A percentile compares a stretch with the other conserved stretches of the same genome.
These are phyloP conservation scores for Alternaria brassicae DNA, from an alignment of 2,329 filamentous ascomycete species.

Conservation along the genomic window DNA sequence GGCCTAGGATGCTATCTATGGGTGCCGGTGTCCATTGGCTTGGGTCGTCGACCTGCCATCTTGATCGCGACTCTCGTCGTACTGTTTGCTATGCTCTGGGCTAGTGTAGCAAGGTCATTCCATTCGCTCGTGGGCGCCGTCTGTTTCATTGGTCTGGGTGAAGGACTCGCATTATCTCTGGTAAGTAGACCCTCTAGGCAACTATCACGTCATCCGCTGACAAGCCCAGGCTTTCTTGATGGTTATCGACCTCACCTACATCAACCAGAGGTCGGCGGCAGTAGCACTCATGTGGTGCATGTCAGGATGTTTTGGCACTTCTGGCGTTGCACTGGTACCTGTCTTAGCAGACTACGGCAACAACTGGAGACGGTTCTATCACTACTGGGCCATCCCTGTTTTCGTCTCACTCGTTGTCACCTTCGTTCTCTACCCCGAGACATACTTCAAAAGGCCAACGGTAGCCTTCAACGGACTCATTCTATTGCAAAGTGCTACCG, in stretches of 20 bases:
- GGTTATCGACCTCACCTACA: slow-evolving; percentile 52
- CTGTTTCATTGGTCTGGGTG: slow-evolving; percentile 46
- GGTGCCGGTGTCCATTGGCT: slow-evolving; percentile 48
- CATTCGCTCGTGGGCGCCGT: slow-evolving; percentile 37
- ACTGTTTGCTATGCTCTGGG: slow-evolving; percentile 36
- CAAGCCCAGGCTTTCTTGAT: slow-evolving; percentile 42
- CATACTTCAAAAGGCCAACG: slow-evolving; percentile 52
- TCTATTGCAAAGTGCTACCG: slow-evolving; percentile 48
- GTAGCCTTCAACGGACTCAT: slow-evolving; percentile 54
- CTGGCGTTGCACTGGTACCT: slow-evolving; percentile 36
- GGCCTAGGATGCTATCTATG: slow-evolving; percentile 49
- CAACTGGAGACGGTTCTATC: slow-evolving; percentile 48
- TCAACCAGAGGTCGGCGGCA: slow-evolving; percentile 47
- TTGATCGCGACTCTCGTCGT: slow-evolving; percentile 40
- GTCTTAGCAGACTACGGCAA: slow-evolving; percentile 32
- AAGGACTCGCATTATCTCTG: slow-evolving; percentile 40
- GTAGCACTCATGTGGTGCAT: slow-evolving; percentile 49
- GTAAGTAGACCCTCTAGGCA: slow-evolving; percentile 24
- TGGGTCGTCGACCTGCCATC: slow-evolving; percentile 50
- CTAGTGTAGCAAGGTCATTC: slow-evolving; percentile 36
- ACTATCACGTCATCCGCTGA: not conserved
- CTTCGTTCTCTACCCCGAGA: slow-evolving; percentile 49
- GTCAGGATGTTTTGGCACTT: slow-evolving; percentile 31
- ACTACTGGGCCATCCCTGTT: slow-evolving; percentile 37
- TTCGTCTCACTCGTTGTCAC: slow-evolving; percentile 35